phyloP scores from a whole-genome alignment of 192 early-diverging fungal species.

The Backusella psychrophila region DNA sequence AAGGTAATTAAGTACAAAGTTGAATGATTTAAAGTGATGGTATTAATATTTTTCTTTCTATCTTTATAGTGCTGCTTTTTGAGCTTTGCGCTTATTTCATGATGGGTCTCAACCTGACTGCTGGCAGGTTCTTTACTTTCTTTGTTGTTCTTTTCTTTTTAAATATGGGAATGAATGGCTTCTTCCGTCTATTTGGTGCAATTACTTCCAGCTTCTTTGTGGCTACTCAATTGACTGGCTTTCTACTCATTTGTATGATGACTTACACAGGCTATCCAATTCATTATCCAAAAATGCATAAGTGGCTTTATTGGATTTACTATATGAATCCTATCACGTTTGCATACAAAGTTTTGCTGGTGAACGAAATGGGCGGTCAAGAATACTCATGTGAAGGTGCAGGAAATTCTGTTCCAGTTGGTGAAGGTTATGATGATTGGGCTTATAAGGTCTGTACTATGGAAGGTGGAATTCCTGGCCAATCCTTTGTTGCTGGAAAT shows the following conservation, averaged over 20 bases:
- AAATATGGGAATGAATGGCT: slow-evolving; percentile 53
- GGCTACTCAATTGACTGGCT: slow-evolving; percentile 52
- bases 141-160: slow-evolving; percentile 51
- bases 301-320: slow-evolving; percentile 61
- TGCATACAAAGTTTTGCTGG: slow-evolving; percentile 55
- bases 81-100: slow-evolving; percentile 59
- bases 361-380: slow-evolving; percentile 62
- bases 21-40: background rate
- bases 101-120: slow-evolving; percentile 29
- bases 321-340: slow-evolving; percentile 65
- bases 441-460: slow-evolving; percentile 57
- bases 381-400: slow-evolving; percentile 37
- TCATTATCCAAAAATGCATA: slow-evolving; percentile 55
- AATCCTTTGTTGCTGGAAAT: slow-evolving; percentile 54
- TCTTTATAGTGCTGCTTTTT: slow-evolving; percentile 55
- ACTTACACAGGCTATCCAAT: slow-evolving; percentile 64
- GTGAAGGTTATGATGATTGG: slow-evolving; percentile 39
- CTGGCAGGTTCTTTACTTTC: slow-evolving; percentile 56
- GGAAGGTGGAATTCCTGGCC: slow-evolving; percentile 57
- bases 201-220: slow-evolving; percentile 48
- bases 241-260: slow-evolving; percentile 51
- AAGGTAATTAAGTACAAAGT: slow-evolving; percentile 16
- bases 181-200: slow-evolving; percentile 59
- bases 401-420: slow-evolving; percentile 29
- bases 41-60: background rate